Evolutionary conservation across 208 protist species (phyloP).

Genomic region (Herpetomonas tarakana): DNA sequence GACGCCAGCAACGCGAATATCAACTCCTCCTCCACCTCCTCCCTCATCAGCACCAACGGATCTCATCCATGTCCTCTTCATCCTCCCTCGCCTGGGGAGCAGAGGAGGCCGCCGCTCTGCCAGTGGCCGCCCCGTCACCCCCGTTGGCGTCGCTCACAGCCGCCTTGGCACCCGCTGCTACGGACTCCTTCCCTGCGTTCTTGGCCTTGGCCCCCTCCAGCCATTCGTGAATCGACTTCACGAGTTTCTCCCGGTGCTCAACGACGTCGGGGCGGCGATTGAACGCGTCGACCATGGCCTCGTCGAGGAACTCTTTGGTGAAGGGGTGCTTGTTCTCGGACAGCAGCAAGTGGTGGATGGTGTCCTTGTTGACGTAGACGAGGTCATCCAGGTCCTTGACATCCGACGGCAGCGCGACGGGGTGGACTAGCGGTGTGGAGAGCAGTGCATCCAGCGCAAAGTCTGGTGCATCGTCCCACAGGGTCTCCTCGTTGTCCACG

Average conservation of each 20-base stretch:
- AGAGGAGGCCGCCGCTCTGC: not conserved
- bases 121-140: not conserved
- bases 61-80: not conserved
- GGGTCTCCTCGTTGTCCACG: slow-evolving; percentile 66
- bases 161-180: no score
- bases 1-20: not conserved
- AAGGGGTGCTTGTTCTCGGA: slow-evolving; percentile 88
- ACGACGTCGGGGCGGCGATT: slow-evolving; percentile 69
- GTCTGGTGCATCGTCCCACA: slow-evolving; percentile 87
- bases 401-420: slow-evolving; percentile 78
- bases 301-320: slow-evolving; percentile 87
- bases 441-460: slow-evolving; percentile 82
- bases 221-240: slow-evolving; percentile 64
- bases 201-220: slow-evolving; percentile 32
- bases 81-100: not conserved
- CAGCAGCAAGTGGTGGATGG: slow-evolving; percentile 81
- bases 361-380: slow-evolving; percentile 81
- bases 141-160: no score
- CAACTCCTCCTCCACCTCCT: no score
- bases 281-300: slow-evolving; percentile 77
- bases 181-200: no score
- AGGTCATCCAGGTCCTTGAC: slow-evolving; percentile 76
- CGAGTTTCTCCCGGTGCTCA: slow-evolving; percentile 40
- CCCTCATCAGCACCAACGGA: not conserved
- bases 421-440: slow-evolving; percentile 71